Base-by-base conservation (phyloP, 2,329 filamentous ascomycete species). In the Blastomyces emzantsi region DNA sequence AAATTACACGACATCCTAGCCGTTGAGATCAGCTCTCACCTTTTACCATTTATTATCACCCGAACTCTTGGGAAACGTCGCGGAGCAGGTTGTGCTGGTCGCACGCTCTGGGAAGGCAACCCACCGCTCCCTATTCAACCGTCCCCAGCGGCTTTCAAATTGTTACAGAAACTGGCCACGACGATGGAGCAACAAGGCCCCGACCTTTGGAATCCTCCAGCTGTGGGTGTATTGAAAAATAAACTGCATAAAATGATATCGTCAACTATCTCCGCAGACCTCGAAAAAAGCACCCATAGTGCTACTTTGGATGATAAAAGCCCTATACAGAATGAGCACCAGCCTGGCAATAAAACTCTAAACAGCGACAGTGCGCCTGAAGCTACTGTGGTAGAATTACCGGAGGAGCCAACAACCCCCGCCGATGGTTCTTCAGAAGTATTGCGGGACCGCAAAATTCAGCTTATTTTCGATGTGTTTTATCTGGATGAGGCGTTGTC, bases 161-260 rank as follows among this genome's bases (percentile, higher is more conserved):
- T 95, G 62, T 71, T 97, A 59, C 84, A 85, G 30, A 80, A 80
- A 55, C 72, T 96, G 36, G 83, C 85, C 4, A 77, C 78, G 57
- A 79, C 82, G 5, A 95, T 97, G 90, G 83, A 83, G 3, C 78
- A 81, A 15, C 79, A 83, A 2, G 92, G 92, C 0, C 79, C 84
- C 56, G 93, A 97, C 73, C 75, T 97, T 2, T 97, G 92, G 92
- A 92, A 87, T 62, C 82, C 85, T 2, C 79, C 81, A 1, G 89
- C 90, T 0, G 83, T 92, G 1, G 69, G 70, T 0, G 78, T 79
- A 0, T 70, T 96, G 66, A 94, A 91, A 75, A 72, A 70, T n/a
- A 73, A 79, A 56, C 71, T 91, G 6, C 73, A 78, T 6, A 74
- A 75, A 52, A 76, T 81, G 59, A 72, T 93, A 1, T 75, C 70